Percentiles rank a stretch among this genome's conserved stretches.
Evolutionary conservation across 345 rosid species (phyloP).

Genomic region (Stellera chamaejasme): DNA sequence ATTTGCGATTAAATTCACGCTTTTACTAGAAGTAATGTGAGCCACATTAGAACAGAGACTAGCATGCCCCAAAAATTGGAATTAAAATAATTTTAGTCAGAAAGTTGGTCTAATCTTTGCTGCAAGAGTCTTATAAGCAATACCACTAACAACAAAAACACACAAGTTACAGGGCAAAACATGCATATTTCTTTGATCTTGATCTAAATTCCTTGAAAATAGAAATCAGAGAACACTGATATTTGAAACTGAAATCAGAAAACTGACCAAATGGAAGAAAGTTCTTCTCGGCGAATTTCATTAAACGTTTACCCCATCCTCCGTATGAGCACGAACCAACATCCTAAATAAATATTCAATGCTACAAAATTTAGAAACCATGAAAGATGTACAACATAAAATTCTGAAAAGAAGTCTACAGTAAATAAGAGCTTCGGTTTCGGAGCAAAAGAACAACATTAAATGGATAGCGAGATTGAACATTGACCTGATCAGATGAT

Average conservation of each 20-base stretch:
- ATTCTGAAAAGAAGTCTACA: background rate
- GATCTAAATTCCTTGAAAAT: background rate
- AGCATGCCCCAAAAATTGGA: no score
- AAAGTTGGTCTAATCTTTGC: background rate
- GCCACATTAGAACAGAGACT: no score
- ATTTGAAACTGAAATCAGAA: constrained; percentile 1
- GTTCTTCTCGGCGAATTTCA: constrained; percentile 42
- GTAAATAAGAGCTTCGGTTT: background rate
- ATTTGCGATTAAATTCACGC: background rate
- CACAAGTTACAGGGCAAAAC: background rate
- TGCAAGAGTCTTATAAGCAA: background rate
- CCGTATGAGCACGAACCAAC: constrained; percentile 21
- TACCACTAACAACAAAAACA: background rate
- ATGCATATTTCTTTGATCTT: background rate
- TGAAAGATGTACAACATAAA: background rate
- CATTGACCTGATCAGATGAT: constrained; percentile 34
- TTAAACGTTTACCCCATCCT: constrained; percentile 39
- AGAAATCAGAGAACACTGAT: background rate
- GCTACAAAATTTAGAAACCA: background rate
- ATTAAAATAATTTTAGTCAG: background rate
- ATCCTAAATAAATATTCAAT: constrained; percentile 22
- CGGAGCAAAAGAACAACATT: no score
- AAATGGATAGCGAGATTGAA: no score
- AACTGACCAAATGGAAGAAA: constrained; percentile 73
- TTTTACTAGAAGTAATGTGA: background rate